Percentiles rank a stretch among this genome's conserved stretches.
These are phyloP conservation scores for Aureobasidium sp. DNA, from an alignment of 2,329 filamentous ascomycete genomes.

Conservation along the genomic window DNA sequence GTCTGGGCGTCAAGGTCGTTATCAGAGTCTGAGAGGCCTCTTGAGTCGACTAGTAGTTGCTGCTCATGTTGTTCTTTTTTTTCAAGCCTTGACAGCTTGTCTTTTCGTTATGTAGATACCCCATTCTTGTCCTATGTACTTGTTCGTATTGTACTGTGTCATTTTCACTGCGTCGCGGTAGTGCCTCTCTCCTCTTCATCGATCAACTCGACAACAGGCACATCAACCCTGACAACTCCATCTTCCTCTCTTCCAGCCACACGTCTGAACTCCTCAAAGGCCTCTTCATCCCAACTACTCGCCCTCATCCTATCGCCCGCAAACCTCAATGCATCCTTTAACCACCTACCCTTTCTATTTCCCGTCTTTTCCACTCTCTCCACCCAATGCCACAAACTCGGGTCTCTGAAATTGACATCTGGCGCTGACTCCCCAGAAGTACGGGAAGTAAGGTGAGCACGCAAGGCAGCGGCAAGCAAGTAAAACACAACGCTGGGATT, in stretches of 20 bases:
- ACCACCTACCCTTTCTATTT: conserved; percentile 25
- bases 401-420: conserved; percentile 28
- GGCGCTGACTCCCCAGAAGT: background rate
- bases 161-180: background rate
- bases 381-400: conserved; percentile 29
- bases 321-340: conserved; percentile 23
- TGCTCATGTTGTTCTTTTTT: too few species aligned
- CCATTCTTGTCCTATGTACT: background rate
- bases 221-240: conserved; percentile 13
- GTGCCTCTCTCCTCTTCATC: background rate
- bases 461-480: conserved; percentile 17
- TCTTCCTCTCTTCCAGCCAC: conserved; percentile 9
- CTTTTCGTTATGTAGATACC: too few species aligned
- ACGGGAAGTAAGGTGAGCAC: conserved; percentile 9
- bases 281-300: background rate
- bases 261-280: conserved; percentile 10
- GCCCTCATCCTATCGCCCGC: background rate
- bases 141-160: background rate
- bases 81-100: too few species aligned
- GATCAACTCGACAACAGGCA: background rate
- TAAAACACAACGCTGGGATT: conserved; percentile 24
- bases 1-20: conserved; percentile 62
- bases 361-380: conserved; percentile 22
- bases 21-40: conserved; percentile 32
- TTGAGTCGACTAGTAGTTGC: too few species aligned